Conservation (phyloP, 2,329 filamentous ascomycete genomes). For the Thermothelomyces thermophilus region DNA sequence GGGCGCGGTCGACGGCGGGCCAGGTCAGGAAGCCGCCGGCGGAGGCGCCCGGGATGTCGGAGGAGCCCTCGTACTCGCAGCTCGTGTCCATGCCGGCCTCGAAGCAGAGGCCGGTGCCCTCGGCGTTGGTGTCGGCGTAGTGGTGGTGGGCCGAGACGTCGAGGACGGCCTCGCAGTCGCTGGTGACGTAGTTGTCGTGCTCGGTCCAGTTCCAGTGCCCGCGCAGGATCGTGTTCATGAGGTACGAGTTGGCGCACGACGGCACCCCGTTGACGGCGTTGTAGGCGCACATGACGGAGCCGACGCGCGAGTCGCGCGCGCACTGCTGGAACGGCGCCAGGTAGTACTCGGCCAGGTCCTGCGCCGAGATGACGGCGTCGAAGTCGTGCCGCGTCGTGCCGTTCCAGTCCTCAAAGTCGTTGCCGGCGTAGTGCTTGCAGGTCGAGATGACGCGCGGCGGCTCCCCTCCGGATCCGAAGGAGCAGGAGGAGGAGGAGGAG, state of each 20-base stretch:
- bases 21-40: conserved; percentile 12
- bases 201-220: conserved; percentile 59
- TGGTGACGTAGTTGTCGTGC: conserved; percentile 56
- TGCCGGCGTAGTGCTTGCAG: conserved; percentile 54
- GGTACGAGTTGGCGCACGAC: conserved; percentile 55
- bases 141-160: conserved; percentile 23
- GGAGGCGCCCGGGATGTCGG: conserved; percentile 20
- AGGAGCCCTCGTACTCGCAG: conserved; percentile 19
- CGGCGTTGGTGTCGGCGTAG: conserved; percentile 18
- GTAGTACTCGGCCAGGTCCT: conserved; percentile 63
- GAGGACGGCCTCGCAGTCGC: conserved; percentile 54
- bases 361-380: conserved; percentile 33
- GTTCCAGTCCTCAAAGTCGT: conserved; percentile 38
- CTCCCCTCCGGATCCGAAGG: too few species aligned
- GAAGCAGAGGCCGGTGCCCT: conserved; percentile 21
- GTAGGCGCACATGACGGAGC: conserved; percentile 56
- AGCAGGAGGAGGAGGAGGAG: too few species aligned
- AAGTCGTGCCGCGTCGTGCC: conserved; percentile 25
- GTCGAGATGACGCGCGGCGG: conserved; percentile 41
- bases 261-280: conserved; percentile 58
- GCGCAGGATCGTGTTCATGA: conserved; percentile 53
- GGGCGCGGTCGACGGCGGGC: conserved; percentile 33
- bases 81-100: conserved; percentile 19
- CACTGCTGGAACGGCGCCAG: conserved; percentile 59
- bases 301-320: conserved; percentile 48